Percentiles rank a stretch among this genome's conserved stretches.
Conservation (phyloP, 2,329 filamentous ascomycete genomes). For the Exophiala viscosa region DNA sequence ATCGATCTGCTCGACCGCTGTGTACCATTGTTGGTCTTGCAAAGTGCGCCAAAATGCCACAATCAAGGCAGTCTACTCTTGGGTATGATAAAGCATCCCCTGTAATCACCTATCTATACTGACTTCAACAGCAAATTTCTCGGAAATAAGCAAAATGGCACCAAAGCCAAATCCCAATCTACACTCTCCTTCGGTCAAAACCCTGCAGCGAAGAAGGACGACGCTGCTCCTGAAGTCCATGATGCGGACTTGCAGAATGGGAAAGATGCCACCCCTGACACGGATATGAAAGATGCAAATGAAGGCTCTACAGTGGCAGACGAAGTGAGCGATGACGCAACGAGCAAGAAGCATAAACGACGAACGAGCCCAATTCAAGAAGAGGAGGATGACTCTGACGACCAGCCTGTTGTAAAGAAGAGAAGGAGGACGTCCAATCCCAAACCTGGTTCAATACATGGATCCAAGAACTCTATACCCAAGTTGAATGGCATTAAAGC, state of each 20-base stretch:
- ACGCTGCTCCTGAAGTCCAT: constrained; percentile 27
- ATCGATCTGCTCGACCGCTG: too few relatives aligned
- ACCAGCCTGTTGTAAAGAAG: constrained; percentile 59
- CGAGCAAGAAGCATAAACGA: constrained; percentile 38
- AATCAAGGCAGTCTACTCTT: constrained; percentile 70
- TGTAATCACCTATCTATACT: constrained; percentile 44
- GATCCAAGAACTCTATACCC: constrained; percentile 25
- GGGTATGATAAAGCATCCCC: constrained; percentile 80
- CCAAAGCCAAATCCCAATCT: constrained; percentile 45
- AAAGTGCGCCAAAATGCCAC: constrained; percentile 19
- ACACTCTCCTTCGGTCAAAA: constrained; percentile 31
- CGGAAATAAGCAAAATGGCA: constrained; percentile 64
- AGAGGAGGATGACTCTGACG: constrained; percentile 51
- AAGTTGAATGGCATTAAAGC: constrained; percentile 28
- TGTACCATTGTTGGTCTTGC: too few relatives aligned
- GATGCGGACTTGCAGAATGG: constrained; percentile 9
- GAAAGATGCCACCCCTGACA: constrained; percentile 23
- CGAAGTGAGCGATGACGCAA: constrained; percentile 23
- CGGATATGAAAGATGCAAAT: constrained; percentile 31
- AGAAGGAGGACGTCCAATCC: constrained; percentile 34
- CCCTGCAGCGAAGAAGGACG: constrained; percentile 31
- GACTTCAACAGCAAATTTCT: constrained; percentile 72
- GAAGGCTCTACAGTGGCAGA: constrained; percentile 15
- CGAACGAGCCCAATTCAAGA: constrained; percentile 37
- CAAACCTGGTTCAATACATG: constrained; percentile 31